Evolutionary conservation across 441 rosid species (phyloP), one percentile per base, ranked within the genome.

Genomic region (Erysimum pusillum): DNA sequence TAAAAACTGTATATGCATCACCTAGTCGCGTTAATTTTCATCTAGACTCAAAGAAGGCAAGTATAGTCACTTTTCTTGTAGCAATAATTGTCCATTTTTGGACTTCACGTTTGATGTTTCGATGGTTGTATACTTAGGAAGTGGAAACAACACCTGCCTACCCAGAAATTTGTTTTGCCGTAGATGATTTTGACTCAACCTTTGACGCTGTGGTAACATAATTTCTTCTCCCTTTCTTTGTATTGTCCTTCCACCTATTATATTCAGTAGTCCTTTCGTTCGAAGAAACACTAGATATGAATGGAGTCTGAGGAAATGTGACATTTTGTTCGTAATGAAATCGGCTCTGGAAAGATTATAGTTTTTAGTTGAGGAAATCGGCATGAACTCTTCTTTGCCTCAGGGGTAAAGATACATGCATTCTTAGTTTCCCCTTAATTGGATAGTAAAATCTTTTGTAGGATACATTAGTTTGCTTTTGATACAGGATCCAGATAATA

Each of bases 131-230:
- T 76, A 48, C 79, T 22, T 80, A 96, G 98, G 99, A 93, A 89
- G 87, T 84, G 70, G 97, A 92, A 89, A 91, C 98, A 71, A 86
- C 87, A 52, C 92, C 97, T 79, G 99, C 98, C 74, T 92, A 91
- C 87, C 98, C 99, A 69, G 98, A 93, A 76, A 93, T 93, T 64
- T 92, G 93, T 84, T 96, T 96, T 80, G 92, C 97, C 3, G 86
- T 96, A 51, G 99, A 93, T 82, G 98, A 94, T 85, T 93, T 94
- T 63, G 98, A 96, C 81, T 93, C 98, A 74, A 91, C 99, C 58
- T 92, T 96, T 85, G 99, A 96, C 84, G 96, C 94, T 18, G 98
- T 91, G 96, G 99, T 92, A 91, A 85, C 65, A 61, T 71, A 57
- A 48, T 66, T 52, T 28, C 38, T 64, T 58, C 54, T 39, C 38